Conservation (phyloP, 352 stramenopile genomes). For the Globisporangium recalcitrans region DNA sequence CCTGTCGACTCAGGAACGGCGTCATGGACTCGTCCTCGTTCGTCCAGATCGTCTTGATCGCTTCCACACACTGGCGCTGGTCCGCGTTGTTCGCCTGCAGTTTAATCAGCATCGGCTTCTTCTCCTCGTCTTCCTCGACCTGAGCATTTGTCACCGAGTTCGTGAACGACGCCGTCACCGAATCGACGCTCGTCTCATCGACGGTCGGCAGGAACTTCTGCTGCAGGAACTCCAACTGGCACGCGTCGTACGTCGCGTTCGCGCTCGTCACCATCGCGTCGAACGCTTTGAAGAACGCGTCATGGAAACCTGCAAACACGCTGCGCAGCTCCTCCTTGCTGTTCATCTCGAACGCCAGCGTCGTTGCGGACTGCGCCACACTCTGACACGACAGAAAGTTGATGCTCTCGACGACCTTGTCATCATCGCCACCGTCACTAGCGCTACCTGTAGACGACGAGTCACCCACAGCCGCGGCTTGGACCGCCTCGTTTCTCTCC, state of each 20-base stretch:
- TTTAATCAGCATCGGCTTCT: slow-evolving; percentile 51
- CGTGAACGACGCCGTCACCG: slow-evolving; percentile 12
- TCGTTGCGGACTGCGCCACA: slow-evolving; percentile 26
- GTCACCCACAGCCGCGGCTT: neutral
- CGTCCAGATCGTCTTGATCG: slow-evolving; percentile 33
- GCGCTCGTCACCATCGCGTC: slow-evolving; percentile 55
- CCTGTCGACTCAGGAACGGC: slow-evolving; percentile 51
- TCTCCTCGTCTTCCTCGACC: slow-evolving; percentile 3
- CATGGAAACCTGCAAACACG: slow-evolving; percentile 50
- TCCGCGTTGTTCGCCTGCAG: slow-evolving; percentile 25
- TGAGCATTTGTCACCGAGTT: slow-evolving; percentile 7
- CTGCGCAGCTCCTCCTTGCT: slow-evolving; percentile 20
- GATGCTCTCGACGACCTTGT: slow-evolving; percentile 20
- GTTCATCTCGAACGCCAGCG: slow-evolving; percentile 36
- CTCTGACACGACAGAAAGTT: slow-evolving; percentile 36
- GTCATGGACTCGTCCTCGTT: slow-evolving; percentile 34
- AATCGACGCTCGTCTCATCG: slow-evolving; percentile 24
- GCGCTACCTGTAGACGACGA: neutral
- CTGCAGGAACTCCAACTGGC: slow-evolving; percentile 61
- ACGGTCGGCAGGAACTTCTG: slow-evolving; percentile 44
- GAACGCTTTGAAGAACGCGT: slow-evolving; percentile 59
- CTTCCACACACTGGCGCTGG: slow-evolving; percentile 39
- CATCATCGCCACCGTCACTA: slow-evolving; percentile 8
- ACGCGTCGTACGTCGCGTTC: slow-evolving; percentile 54
- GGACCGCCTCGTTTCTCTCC: neutral